phyloP scores from a whole-genome alignment of 2,329 filamentous ascomycete genomes.

The Neophaeococcomyces aloes region DNA sequence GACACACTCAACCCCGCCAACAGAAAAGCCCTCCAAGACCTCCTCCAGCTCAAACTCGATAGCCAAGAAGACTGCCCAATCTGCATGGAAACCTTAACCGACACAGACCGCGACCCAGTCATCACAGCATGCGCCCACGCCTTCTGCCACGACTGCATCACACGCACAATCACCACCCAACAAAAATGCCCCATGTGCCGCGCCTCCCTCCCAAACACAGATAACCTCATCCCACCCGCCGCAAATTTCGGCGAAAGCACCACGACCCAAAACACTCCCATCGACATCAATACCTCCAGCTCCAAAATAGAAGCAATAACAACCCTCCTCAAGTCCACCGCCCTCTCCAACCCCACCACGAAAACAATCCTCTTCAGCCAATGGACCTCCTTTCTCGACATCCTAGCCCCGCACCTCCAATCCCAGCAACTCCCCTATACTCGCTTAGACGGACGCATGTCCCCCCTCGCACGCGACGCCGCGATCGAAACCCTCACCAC shows the following conservation, averaged over 20 bases:
- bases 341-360: constrained; percentile 51
- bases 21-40: constrained; percentile 57
- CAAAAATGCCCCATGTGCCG: constrained; percentile 80
- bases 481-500: constrained; percentile 58
- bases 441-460: constrained; percentile 75
- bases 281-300: constrained; percentile 57
- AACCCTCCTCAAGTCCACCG: constrained; percentile 60
- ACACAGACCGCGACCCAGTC: constrained; percentile 58
- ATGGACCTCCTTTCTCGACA: constrained; percentile 67
- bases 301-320: constrained; percentile 75
- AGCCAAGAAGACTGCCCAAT: constrained; percentile 73
- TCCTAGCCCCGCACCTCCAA: constrained; percentile 59
- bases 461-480: constrained; percentile 56
- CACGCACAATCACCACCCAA: constrained; percentile 61
- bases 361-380: constrained; percentile 77
- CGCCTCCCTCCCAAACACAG: constrained; percentile 48
- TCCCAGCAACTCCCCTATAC: constrained; percentile 52
- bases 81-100: constrained; percentile 48
- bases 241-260: constrained; percentile 43
- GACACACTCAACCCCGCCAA: constrained; percentile 60
- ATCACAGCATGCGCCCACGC: constrained; percentile 79
- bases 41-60: constrained; percentile 67
- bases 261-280: constrained; percentile 38
- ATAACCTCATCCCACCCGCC: constrained; percentile 56
- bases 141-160: constrained; percentile 66